Evolutionary conservation across 352 stramenopile species (phyloP).

Genomic region (Phytopythium vexans): DNA sequence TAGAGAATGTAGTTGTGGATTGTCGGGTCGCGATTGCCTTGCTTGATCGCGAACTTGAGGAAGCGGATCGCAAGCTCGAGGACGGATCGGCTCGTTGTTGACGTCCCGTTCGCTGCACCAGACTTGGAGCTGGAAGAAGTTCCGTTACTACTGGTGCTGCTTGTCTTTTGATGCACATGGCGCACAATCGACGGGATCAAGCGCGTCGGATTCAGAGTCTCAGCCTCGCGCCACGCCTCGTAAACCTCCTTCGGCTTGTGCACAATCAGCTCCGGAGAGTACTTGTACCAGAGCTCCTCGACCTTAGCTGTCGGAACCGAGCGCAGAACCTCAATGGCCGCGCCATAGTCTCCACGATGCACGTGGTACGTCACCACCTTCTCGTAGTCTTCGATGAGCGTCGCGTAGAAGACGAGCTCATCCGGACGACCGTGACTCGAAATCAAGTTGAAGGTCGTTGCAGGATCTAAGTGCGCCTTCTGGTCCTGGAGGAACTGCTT

Average conservation of each 20-base stretch:
- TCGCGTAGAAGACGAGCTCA: constrained; percentile 91
- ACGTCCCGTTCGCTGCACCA: neutral
- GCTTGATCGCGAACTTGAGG: constrained; percentile 92
- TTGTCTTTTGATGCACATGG: constrained; percentile 79
- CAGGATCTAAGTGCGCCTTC: constrained; percentile 81
- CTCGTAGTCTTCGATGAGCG: constrained; percentile 93
- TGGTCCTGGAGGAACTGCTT: constrained; percentile 91
- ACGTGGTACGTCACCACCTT: constrained; percentile 93
- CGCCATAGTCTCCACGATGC: constrained; percentile 85
- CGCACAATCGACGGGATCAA: constrained; percentile 92
- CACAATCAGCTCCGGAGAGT: constrained; percentile 91
- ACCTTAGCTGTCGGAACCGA: constrained; percentile 89
- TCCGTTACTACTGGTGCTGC: neutral
- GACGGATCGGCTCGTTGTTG: constrained; percentile 54
- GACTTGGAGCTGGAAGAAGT: neutral
- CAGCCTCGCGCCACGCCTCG: constrained; percentile 88
- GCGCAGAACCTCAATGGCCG: constrained; percentile 86
- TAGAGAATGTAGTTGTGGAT: constrained; percentile 94
- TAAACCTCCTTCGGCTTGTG: constrained; percentile 90
- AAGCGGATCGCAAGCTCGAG: constrained; percentile 91
- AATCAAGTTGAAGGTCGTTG: constrained; percentile 91
- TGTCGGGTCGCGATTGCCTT: constrained; percentile 85
- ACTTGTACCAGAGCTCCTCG: constrained; percentile 94
- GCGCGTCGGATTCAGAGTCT: constrained; percentile 87
- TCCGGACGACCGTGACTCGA: constrained; percentile 89